Evolutionary conservation across 2,329 filamentous ascomycete species (phyloP).

Genomic region (Ophiostoma perfectum): DNA sequence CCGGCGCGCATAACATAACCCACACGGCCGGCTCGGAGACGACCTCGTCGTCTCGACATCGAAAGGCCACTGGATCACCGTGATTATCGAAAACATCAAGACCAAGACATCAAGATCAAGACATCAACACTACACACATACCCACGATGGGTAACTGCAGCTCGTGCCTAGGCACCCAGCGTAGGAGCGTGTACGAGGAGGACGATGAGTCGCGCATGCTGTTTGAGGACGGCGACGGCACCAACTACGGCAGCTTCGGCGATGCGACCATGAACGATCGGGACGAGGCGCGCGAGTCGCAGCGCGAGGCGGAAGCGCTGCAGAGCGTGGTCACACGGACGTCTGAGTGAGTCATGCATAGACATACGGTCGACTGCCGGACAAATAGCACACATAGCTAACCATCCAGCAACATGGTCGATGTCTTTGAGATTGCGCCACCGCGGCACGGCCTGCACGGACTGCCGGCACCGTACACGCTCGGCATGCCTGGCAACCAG

Average conservation of each 20-base stretch:
- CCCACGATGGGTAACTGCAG: conserved; percentile 53
- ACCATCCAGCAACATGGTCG: conserved; percentile 55
- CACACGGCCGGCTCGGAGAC: too few species aligned
- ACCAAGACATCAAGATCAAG: background rate
- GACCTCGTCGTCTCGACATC: background rate
- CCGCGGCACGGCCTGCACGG: conserved; percentile 40
- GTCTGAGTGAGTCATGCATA: conserved; percentile 47
- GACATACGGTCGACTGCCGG: background rate
- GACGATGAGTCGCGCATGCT: conserved; percentile 55
- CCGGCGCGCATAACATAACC: too few species aligned
- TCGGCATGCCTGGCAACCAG: conserved; percentile 52
- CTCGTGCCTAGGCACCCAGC: conserved; percentile 53
- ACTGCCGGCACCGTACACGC: conserved; percentile 40
- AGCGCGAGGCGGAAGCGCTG: conserved; percentile 59
- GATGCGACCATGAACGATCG: conserved; percentile 50
- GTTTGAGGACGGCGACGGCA: conserved; percentile 54
- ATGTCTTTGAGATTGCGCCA: conserved; percentile 61
- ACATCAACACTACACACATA: background rate
- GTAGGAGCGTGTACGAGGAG: conserved; percentile 51
- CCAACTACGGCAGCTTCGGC: conserved; percentile 59
- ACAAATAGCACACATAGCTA: background rate
- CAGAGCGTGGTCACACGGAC: conserved; percentile 60
- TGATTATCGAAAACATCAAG: background rate
- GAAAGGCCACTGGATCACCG: background rate
- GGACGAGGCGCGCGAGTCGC: conserved; percentile 56